phyloP scores from a whole-genome alignment of 331 rosid genomes.

The Cydonia oblonga region DNA sequence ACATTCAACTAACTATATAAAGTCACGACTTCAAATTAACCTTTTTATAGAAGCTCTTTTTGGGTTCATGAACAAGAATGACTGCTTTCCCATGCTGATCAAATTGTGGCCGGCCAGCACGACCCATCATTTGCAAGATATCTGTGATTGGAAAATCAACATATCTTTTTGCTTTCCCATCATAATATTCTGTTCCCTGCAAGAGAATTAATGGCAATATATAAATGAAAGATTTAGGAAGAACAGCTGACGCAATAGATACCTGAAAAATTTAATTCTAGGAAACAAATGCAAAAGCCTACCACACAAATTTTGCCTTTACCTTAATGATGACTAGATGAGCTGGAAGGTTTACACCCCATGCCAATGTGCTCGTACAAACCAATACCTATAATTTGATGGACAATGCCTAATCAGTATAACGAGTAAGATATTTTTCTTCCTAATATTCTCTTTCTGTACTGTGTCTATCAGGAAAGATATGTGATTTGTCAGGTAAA shows the following conservation, averaged over 20 bases:
- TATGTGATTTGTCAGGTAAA: background rate
- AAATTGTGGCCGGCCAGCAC: constrained; percentile 97
- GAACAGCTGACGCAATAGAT: background rate
- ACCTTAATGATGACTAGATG: constrained; percentile 97
- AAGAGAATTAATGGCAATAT: constrained; percentile 7
- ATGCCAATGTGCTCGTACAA: constrained; percentile 96
- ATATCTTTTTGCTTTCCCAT: constrained; percentile 86
- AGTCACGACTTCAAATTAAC: constrained; percentile 24
- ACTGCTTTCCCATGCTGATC: constrained; percentile 99
- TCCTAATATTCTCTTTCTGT: background rate
- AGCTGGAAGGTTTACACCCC: constrained; percentile 99
- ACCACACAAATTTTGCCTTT: background rate
- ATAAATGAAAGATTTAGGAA: background rate
- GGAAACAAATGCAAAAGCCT: background rate
- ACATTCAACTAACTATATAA: background rate
- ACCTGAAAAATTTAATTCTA: background rate
- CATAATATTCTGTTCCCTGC: constrained; percentile 90
- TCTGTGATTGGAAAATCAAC: constrained; percentile 97
- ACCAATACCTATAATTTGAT: constrained; percentile 55
- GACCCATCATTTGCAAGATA: constrained; percentile 99
- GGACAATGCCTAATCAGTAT: constrained; percentile 14
- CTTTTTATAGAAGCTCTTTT: constrained; percentile 96
- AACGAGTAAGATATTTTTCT: background rate
- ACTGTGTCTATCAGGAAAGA: background rate
- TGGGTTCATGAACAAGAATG: constrained; percentile 98